Base-by-base conservation (phyloP, 805 yeast species). In the Schwanniomyces occidentalis region DNA sequence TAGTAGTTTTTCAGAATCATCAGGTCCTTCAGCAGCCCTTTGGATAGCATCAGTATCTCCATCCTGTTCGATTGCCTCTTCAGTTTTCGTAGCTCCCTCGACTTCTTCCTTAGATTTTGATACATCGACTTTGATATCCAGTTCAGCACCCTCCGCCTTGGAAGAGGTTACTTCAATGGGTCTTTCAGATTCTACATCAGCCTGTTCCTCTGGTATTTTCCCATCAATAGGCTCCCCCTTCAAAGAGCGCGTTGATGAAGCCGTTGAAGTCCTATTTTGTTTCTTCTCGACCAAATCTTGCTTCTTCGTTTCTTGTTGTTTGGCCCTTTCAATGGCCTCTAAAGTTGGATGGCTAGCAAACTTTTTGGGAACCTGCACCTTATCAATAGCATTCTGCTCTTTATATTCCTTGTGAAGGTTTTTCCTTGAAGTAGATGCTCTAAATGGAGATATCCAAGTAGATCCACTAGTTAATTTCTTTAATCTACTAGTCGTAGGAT, bases 401-500 rank as follows among this genome's bases (percentile, higher is more conserved):
- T 56, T 55, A 38, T 59, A 65, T 45, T 65, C 59, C 42, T 65
- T 48, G 30, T 54, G 49, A 34, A 61, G 57, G 46, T 60, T 65
- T 48, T 57, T 59, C 30, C 45, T 51, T 24, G 43, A 19, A 5
- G 49, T 40, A 8, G 52, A 30, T 17, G 49, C 40, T 48, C 73
- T 56, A 31, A 68, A 68, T n/a, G 73, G 73, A 4, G 73, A 66
- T 9, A 59, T 57, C 72, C 73, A 68, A 2, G 60, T 55, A 16
- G 53, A 42, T 24, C 58, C 52, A 17, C 60, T 44, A 17, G 63
- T 49, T 46, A 60, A 56, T 42, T 58, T 48, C 41, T 59, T 58
- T 38, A 62, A 54, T 37, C 41, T 47, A 19, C 41, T 42, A 10
- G 24, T 28, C n/a, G 20, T 23, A 14, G 37, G 22, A n/a, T 24